Percentiles rank a stretch among this genome's conserved stretches.
phyloP scores from a whole-genome alignment of 1,139 yeast species.

The Geotrichum reessii region DNA sequence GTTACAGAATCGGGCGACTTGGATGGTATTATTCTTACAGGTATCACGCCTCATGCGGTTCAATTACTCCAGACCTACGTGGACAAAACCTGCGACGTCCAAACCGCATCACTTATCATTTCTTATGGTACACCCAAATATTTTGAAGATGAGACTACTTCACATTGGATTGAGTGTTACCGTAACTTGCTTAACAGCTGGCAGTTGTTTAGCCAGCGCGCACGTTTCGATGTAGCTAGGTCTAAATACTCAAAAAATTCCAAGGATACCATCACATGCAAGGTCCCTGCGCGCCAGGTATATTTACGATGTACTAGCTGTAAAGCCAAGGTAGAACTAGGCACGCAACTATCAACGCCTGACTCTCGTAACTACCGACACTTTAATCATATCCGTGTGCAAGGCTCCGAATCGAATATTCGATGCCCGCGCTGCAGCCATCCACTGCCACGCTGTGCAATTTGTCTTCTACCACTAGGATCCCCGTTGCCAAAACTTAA shows the following conservation, averaged over 20 bases:
- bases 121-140: conserved; percentile 81
- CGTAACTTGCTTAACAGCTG: conserved; percentile 74
- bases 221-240: conserved; percentile 77
- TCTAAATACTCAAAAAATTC: conserved; percentile 55
- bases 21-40: conserved; percentile 86
- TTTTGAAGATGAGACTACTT: conserved; percentile 61
- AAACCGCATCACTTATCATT: conserved; percentile 80
- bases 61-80: conserved; percentile 82
- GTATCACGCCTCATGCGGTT: conserved; percentile 69
- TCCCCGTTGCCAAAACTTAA: not conserved
- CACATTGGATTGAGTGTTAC: conserved; percentile 68
- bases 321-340: conserved; percentile 43
- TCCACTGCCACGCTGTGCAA: conserved; percentile 86
- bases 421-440: conserved; percentile 81
- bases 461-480: conserved; percentile 67
- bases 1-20: conserved; percentile 76
- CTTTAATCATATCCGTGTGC: conserved; percentile 5
- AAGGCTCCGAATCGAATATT: conserved; percentile 13
- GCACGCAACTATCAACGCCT: not conserved
- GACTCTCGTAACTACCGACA: not conserved
- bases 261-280: conserved; percentile 45
- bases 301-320: conserved; percentile 77
- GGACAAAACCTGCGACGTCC: conserved; percentile 85
- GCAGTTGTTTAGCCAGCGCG: conserved; percentile 71
- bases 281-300: conserved; percentile 65